Evolutionary conservation across 345 rosid species (phyloP), one percentile per base, ranked within the genome.

Genomic region (Lepidium sativum): DNA sequence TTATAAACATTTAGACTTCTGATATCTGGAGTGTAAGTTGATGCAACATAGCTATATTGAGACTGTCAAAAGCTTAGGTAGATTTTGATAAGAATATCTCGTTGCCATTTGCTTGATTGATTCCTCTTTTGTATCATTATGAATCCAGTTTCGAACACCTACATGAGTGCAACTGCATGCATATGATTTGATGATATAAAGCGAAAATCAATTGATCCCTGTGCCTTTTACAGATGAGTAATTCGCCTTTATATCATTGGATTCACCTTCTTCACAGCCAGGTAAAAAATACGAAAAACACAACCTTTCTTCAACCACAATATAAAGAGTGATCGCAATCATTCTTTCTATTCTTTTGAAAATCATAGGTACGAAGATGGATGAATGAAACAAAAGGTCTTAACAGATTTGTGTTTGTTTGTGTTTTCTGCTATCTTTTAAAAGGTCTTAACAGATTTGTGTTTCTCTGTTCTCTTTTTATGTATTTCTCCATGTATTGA

Each of bases 221-320:
- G 25, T 64, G 64, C 13, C 16, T 56, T 63, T 56, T 41, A 49
- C 70, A 71, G 75, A 71, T 64, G 75, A 71, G 2, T 71, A 56
- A 64, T 64, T 39, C 15, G 27, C 16, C n/a, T 21, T 56, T 9
- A n/a, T 33, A 45, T 71, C 52, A 56, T 31, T 49, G 31, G 65
- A 63, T 20, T 56, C 65, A 45, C 59, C 65, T 60, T 64, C 70
- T 64, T 64, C 70, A 50, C 60, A 65, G 25, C 48, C 34, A 55
- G 65, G 75, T 71, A 32, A 11, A 32, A 11, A 11, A 3, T 31
- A 14, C 12, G n/a, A n/a, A 7, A 27, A 9, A 20, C 6, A 37
- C 39, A 15, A 44, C 49, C 23, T 42, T 34, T 53, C n/a, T n/a
- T 40, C 21, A 58, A 39, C 65, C 29, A 47, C 40, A 4, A 13